phyloP scores from a whole-genome alignment of 768 basidiomycete species.

The Russula compacta region DNA sequence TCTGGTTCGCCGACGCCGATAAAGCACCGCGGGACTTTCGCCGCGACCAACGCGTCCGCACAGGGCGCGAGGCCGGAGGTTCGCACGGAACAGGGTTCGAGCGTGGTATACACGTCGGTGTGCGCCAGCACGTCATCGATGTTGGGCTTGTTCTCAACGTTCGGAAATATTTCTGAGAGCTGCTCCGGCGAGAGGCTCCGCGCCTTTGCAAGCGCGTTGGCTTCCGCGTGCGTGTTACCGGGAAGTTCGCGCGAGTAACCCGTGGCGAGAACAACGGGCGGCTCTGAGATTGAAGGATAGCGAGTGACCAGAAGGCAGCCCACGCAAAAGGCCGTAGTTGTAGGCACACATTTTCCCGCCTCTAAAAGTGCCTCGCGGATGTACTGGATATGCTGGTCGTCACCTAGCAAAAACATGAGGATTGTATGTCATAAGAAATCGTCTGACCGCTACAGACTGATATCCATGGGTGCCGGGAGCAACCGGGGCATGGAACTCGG shows the following conservation, averaged over 20 bases:
- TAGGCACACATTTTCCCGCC: slow-evolving; percentile 60
- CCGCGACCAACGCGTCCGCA: slow-evolving; percentile 69
- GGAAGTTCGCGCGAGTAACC: slow-evolving; percentile 87
- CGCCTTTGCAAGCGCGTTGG: slow-evolving; percentile 80
- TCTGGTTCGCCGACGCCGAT: slow-evolving; percentile 87
- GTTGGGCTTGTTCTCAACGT: slow-evolving; percentile 25
- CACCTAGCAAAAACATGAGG: not conserved
- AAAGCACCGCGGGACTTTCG: slow-evolving; percentile 64
- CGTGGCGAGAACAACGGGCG: slow-evolving; percentile 53
- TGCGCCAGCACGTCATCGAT: slow-evolving; percentile 45
- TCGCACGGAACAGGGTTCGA: slow-evolving; percentile 91
- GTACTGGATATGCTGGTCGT: slow-evolving; percentile 30
- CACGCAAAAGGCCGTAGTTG: slow-evolving; percentile 81
- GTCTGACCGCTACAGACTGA: not conserved
- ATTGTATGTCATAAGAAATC: not conserved
- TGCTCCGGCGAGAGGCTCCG: slow-evolving; percentile 35
- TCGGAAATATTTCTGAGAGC: slow-evolving; percentile 38
- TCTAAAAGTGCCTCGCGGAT: slow-evolving; percentile 61
- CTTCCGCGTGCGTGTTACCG: slow-evolving; percentile 97
- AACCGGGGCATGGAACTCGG: not conserved
- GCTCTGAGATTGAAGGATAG: slow-evolving; percentile 30
- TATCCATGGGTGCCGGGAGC: not conserved
- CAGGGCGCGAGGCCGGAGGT: slow-evolving; percentile 84
- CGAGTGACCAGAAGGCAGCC: slow-evolving; percentile 65
- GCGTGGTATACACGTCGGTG: slow-evolving; percentile 83